A percentile compares a stretch with the other conserved stretches of the same genome.
These are phyloP conservation scores for Naganishia albida DNA, from an alignment of 1,284 basidiomycete genomes.

Conservation along the genomic window DNA sequence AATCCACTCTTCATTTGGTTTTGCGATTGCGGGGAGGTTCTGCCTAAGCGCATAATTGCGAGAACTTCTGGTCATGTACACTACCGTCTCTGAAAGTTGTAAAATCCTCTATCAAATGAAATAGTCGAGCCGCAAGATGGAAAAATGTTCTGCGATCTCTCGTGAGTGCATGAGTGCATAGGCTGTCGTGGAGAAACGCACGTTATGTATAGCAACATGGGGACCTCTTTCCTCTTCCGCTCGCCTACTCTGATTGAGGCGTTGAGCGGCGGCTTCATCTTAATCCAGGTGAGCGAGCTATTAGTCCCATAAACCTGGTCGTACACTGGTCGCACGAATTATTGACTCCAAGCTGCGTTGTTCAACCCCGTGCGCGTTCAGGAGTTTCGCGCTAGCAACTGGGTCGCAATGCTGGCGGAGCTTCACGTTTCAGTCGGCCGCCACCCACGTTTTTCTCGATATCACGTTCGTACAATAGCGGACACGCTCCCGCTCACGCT, in stretches of 20 bases:
- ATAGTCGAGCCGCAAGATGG: no score
- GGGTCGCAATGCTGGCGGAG: neutral
- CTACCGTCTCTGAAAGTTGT: slow-evolving; percentile 18
- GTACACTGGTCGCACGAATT: no score
- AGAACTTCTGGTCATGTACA: neutral
- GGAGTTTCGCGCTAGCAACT: slow-evolving; percentile 4
- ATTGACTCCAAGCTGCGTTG: no score
- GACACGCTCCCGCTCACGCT: no score
- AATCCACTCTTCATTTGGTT: slow-evolving; percentile 93
- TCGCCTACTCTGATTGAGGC: no score
- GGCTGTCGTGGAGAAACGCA: no score
- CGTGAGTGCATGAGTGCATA: neutral
- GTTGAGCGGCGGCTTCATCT: no score
- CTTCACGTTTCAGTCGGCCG: neutral
- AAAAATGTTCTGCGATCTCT: no score
- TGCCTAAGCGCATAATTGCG: neutral
- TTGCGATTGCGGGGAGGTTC: slow-evolving; percentile 74
- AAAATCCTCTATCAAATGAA: neutral
- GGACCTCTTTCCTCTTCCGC: no score
- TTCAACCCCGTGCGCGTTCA: neutral
- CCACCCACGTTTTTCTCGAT: slow-evolving; percentile 4
- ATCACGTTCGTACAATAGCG: slow-evolving; percentile 3
- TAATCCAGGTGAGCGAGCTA: no score
- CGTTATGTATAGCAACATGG: no score
- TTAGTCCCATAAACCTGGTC: no score